These are phyloP conservation scores for Mycena olivaceomarginata DNA, from an alignment of 768 basidiomycete genomes.

Conservation along the genomic window DNA sequence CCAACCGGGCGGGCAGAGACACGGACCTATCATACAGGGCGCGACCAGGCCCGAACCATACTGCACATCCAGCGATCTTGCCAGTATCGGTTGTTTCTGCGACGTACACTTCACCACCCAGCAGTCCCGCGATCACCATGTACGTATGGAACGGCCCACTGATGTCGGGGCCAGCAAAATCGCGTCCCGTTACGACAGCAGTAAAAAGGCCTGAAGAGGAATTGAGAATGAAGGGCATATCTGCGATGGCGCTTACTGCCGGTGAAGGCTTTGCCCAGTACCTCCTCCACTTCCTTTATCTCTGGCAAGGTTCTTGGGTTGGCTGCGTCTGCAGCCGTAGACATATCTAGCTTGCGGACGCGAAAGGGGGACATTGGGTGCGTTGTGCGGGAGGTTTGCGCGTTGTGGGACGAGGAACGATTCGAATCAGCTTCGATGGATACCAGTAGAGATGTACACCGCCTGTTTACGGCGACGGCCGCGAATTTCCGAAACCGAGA, in stretches of 20 bases:
- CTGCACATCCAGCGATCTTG: constrained; percentile 27
- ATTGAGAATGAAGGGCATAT: not conserved
- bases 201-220: constrained; percentile 22
- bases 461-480: no score
- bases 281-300: constrained; percentile 1
- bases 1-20: not conserved
- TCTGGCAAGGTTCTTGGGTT: constrained; percentile 32
- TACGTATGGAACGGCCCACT: not conserved
- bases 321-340: constrained; percentile 3
- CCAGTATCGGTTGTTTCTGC: constrained; percentile 26
- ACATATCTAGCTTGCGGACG: constrained; percentile 29
- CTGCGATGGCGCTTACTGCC: constrained; percentile 3
- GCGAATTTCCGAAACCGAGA: no score
- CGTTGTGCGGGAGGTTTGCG: no score
- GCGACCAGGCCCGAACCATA: constrained; percentile 38
- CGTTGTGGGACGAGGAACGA: no score
- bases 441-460: no score
- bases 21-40: constrained; percentile 33
- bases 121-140: constrained; percentile 22
- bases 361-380: constrained; percentile 8
- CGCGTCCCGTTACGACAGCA: constrained; percentile 17
- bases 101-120: constrained; percentile 38
- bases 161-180: not conserved
- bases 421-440: no score
- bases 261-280: constrained; percentile 25